Percentiles rank a stretch among this genome's conserved stretches.
phyloP scores from a whole-genome alignment of 2,329 filamentous ascomycete species.

The Beauveria caledonica region DNA sequence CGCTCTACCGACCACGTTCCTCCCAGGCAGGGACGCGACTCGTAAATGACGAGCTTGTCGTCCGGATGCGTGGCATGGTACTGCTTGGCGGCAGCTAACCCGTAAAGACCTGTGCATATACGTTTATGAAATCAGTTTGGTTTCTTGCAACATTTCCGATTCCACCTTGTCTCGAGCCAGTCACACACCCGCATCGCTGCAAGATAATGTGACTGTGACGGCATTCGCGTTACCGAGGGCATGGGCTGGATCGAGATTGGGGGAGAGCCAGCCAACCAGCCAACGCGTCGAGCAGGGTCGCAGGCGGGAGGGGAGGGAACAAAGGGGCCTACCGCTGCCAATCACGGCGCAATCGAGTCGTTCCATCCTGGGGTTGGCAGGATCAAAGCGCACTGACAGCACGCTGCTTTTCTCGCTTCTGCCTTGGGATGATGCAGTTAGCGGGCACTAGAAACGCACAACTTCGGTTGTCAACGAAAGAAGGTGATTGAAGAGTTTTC shows the following conservation, averaged over 20 bases:
- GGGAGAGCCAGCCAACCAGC: not conserved
- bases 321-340: constrained; percentile 40
- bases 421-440: not conserved
- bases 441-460: not conserved
- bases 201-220: not conserved
- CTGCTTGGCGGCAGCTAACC: constrained; percentile 53
- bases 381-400: not conserved
- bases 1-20: constrained; percentile 63
- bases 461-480: not conserved
- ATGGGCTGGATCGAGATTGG: not conserved
- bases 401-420: not conserved
- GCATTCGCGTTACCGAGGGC: not conserved
- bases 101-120: constrained; percentile 37
- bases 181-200: not conserved
- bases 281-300: constrained; percentile 8
- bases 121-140: not conserved
- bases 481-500: not conserved
- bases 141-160: not conserved
- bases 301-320: not conserved
- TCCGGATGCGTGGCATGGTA: constrained; percentile 51
- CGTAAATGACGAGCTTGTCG: constrained; percentile 49
- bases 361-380: constrained; percentile 27
- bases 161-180: not conserved
- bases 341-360: constrained; percentile 39
- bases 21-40: constrained; percentile 49